Base-by-base conservation (phyloP, 2,329 filamentous ascomycete species). In the Didymella sp. region DNA sequence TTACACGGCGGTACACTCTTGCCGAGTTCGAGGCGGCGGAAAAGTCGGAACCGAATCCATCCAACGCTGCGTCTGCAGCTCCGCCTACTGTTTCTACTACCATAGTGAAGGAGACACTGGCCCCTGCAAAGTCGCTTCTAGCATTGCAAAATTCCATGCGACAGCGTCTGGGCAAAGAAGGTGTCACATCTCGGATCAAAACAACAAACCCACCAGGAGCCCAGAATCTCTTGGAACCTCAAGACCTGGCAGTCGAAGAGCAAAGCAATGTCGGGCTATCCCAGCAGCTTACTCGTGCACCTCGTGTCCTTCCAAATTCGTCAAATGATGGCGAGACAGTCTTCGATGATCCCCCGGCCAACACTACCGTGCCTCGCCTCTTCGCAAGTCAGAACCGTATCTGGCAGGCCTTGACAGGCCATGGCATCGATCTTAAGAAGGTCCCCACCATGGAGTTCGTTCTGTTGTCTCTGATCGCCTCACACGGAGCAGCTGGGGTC, bases 331-430 rank as follows among this genome's bases (percentile, higher is more conserved):
- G 37, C 8, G 56, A 45, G 4, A 65, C 69, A 15, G 50, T 67
- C 8, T 74, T 74, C 38, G 70, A 74, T 47, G 67, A 71, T 11
- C 65, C 67, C 5, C 51, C 63, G 19, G 37, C 59, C 1, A 58
- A 57, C 6, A 63, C 59, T 19, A 64, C 62, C 9, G 61, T 63
- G 4, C 72, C 72, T 22, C 70, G 72, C 7, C 56, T 76, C 4
- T 80, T 61, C 65, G 82, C 84, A 7, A 85, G 80, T 6, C 77
- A 83, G 60, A 80, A 85, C 49, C 78, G 84, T 31, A 81, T 83
- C 24, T 89, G 86, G 85, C 77, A 82, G 53, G 83, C 85, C 8
- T 75, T 88, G 47, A 79, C 86, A 12, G 86, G 85, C 1, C 86
- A 88, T 71, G 80, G 80, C 19, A 80, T 82, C 22, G 85, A 89